Evolutionary conservation across 805 yeast genomes (phyloP).

Genomic region (Metschnikowia lunata): DNA sequence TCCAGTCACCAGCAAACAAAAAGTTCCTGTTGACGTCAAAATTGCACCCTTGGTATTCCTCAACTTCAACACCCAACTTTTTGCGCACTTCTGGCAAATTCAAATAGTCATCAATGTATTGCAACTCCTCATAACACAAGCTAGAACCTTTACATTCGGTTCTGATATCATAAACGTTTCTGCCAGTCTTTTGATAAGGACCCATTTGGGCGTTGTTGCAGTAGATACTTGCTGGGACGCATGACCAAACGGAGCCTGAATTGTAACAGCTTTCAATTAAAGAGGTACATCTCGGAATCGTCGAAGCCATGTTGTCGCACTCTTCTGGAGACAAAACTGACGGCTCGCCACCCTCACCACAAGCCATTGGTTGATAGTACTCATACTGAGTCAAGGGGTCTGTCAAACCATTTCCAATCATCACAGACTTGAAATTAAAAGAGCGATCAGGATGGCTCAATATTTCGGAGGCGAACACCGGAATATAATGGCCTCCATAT

Average conservation of each 20-base stretch:
- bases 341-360: constrained; percentile 82
- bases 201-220: constrained; percentile 82
- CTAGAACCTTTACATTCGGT: constrained; percentile 62
- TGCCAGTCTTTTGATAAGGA: constrained; percentile 57
- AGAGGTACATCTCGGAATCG: constrained; percentile 70
- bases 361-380: constrained; percentile 77
- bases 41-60: constrained; percentile 69
- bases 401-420: constrained; percentile 92
- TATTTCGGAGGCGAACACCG: constrained; percentile 81
- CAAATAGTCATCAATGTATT: constrained; percentile 72
- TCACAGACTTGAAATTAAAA: constrained; percentile 45
- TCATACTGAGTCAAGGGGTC: constrained; percentile 54
- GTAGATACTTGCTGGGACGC: constrained; percentile 88
- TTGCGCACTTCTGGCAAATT: constrained; percentile 71
- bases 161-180: constrained; percentile 88
- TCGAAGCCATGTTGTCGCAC: constrained; percentile 59
- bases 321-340: constrained; percentile 66
- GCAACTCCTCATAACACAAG: constrained; percentile 77
- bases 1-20: constrained; percentile 84
- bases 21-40: constrained; percentile 76
- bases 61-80: constrained; percentile 90
- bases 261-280: constrained; percentile 77
- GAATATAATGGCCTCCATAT: constrained; percentile 92
- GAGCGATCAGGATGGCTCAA: constrained; percentile 33
- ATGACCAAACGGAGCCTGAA: constrained; percentile 69